Percentiles rank a stretch among this genome's conserved stretches.
Conservation (phyloP, 1,139 yeast genomes). For the Eremothecium cymbalariae region DNA sequence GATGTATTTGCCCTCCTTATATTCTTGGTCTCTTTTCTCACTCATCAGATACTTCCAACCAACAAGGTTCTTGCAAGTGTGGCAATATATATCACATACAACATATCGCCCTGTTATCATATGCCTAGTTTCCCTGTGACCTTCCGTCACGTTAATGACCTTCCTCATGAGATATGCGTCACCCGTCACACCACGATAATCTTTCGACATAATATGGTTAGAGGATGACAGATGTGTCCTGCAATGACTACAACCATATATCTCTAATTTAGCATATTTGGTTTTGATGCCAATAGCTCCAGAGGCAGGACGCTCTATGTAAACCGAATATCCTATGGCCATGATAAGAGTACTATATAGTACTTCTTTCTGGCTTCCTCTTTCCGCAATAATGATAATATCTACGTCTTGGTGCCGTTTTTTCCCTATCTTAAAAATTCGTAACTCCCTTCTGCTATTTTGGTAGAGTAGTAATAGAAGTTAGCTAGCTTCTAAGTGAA, state of each 20-base stretch:
- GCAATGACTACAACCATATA: conserved; percentile 37
- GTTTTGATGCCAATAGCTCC: conserved; percentile 10
- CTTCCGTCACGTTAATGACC: conserved; percentile 35
- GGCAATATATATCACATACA: conserved; percentile 38
- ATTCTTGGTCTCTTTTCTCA: conserved; percentile 32
- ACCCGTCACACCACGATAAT: conserved; percentile 38
- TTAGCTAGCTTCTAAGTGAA: too few species aligned
- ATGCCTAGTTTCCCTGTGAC: conserved; percentile 31
- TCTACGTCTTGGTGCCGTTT: too few species aligned
- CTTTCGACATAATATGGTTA: conserved; percentile 35
- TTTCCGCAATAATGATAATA: too few species aligned
- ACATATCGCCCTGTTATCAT: conserved; percentile 40
- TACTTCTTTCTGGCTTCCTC: too few species aligned
- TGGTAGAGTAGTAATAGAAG: too few species aligned
- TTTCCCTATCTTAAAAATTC: too few species aligned
- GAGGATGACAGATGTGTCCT: conserved; percentile 38
- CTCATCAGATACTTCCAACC: conserved; percentile 41
- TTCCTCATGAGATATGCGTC: conserved; percentile 37
- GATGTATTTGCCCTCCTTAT: conserved; percentile 39
- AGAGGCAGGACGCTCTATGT: conserved; percentile 9
- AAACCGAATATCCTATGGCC: conserved; percentile 10
- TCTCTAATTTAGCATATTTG: conserved; percentile 24
- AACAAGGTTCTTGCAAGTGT: conserved; percentile 35
- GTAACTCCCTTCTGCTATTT: too few species aligned
- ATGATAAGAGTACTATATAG: too few species aligned